phyloP scores from a whole-genome alignment of 768 basidiomycete species.

The Podaxis pistillaris region DNA sequence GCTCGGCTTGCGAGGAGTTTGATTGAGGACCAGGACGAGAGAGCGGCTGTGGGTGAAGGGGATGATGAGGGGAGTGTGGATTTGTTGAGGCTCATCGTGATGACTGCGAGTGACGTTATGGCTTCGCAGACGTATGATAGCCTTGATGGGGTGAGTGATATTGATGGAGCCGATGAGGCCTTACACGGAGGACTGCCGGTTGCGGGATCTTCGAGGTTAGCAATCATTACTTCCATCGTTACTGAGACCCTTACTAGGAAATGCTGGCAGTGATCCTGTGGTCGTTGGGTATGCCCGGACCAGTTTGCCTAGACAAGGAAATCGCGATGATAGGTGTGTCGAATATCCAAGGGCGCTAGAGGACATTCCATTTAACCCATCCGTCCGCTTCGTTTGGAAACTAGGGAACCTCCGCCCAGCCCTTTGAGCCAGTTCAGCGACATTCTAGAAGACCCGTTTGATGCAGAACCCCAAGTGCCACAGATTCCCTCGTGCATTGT shows the following conservation, averaged over 20 bases:
- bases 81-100: conserved; percentile 4
- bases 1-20: conserved; percentile 6
- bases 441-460: neutral
- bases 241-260: neutral
- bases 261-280: neutral
- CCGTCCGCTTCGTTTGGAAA: neutral
- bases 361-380: neutral
- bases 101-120: conserved; percentile 2
- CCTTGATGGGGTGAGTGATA: neutral
- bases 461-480: neutral
- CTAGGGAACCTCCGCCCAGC: neutral
- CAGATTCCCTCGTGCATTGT: neutral
- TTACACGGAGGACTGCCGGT: neutral
- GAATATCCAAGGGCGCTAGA: neutral
- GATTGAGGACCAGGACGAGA: neutral
- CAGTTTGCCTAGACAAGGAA: neutral
- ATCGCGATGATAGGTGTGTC: neutral
- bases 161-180: neutral
- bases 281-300: neutral
- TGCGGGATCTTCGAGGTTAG: neutral
- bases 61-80: conserved; percentile 1
- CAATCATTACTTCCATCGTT: neutral
- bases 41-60: neutral
- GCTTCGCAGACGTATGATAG: neutral
- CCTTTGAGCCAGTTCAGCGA: conserved; percentile 2